These are phyloP conservation scores for Oenanthe sinensis DNA, from an alignment of 129 eudicot species.

Conservation along the genomic window DNA sequence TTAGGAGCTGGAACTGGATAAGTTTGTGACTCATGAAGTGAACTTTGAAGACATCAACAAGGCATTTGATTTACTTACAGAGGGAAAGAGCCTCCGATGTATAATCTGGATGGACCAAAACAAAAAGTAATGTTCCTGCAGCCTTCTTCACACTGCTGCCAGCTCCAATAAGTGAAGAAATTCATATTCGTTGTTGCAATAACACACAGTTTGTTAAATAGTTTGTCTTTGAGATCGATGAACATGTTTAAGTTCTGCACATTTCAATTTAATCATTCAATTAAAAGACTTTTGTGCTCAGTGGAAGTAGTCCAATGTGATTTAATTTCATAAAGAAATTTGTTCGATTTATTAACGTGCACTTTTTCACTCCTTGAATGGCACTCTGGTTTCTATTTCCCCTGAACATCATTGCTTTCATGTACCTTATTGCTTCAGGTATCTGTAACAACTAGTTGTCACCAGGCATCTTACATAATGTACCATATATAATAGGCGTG, in stretches of 20 bases:
- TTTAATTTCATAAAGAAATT: neutral
- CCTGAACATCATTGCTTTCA: neutral
- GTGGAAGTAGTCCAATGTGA: neutral
- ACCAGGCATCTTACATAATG: neutral
- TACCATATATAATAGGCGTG: neutral
- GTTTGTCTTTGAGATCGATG: neutral
- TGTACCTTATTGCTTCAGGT: too few species aligned
- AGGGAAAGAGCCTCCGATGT: slow-evolving; percentile 33
- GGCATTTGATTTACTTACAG: slow-evolving; percentile 26
- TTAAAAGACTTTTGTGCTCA: neutral
- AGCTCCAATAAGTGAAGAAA: neutral
- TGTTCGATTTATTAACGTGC: neutral
- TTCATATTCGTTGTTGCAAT: neutral
- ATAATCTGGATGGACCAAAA: slow-evolving; percentile 47
- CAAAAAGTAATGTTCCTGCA: neutral
- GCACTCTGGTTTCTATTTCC: neutral
- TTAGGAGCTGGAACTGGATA: slow-evolving; percentile 30
- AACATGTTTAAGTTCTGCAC: neutral
- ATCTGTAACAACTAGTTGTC: neutral
- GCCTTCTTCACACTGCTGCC: neutral
- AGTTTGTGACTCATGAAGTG: slow-evolving; percentile 32
- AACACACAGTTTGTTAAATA: neutral
- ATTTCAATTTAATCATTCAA: neutral
- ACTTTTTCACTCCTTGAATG: neutral
- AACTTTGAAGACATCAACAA: slow-evolving; percentile 24